Evolutionary conservation across 805 yeast species (phyloP), one percentile per base, ranked within the genome.

Genomic region (Torulaspora delbrueckii): DNA sequence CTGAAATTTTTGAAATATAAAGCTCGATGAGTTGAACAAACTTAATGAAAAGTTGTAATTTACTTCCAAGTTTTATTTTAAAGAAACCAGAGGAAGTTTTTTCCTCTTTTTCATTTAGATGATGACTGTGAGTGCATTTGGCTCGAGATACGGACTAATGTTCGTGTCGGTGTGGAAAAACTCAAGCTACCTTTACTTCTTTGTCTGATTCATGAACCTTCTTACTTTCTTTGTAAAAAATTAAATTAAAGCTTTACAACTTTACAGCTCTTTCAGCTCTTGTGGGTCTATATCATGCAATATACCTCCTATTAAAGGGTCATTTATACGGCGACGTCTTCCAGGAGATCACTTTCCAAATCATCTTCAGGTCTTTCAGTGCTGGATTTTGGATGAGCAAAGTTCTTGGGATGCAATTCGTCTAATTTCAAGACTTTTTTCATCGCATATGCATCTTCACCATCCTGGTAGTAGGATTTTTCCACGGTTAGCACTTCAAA

Each of bases 121-220:
- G 96, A 86, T 86, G 96, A 86, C 83, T 57, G 72, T 72, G 96
- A 89, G 96, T 87, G 96, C 96, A 89, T 89, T 89, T 89, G 96
- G 96, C 96, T 89, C 96, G 95, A 88, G 96, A 85, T 85, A 46
- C 54, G 38, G 42, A 40, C 48, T 41, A 43, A 47, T 55, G 49
- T 66, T 76, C 74, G 69, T 75, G 89, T 85, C 89, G 90, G 77
- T 89, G 96, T 89, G 96, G 96, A 89, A 86, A 86, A 86, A 86
- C 75, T 81, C 96, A 78, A 82, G 96, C 96, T 89, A 89, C 96
- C 96, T 89, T 76, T 79, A 67, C 73, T 70, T 70, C 71, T 72
- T 74, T 77, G 58, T 78, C 86, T 81, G 86, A 81, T 52, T 51
- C 40, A 16, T 54, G 44, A 37, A 40, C 33, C 31, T 26, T 35